Evolutionary conservation across 306 rosid species (phyloP), one percentile per base, ranked within the genome.

Genomic region (Lagenaria siceraria): DNA sequence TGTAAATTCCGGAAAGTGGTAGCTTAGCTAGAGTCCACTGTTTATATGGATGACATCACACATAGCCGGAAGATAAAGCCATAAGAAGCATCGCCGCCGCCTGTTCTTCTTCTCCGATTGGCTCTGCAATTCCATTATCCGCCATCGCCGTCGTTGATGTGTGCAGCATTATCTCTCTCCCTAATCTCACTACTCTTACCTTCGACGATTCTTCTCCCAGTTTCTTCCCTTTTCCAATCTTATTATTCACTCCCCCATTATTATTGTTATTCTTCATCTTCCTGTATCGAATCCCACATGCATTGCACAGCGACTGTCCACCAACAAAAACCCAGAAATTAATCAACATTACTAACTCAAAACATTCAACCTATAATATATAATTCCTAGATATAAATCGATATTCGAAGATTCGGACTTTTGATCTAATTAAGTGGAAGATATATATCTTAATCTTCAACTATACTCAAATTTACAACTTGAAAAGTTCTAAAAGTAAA

Each of bases 301-400:
- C 87, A 78, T 84, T 84, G 79, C 87, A 84, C 64, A 84, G 76
- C 46, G 87, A 81, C 87, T 84, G 78, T 7, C 4, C 36, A 33
- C 5, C 69, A 31, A 21, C 15, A 40, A 66, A 21, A 40, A 11
- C 46, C 22, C 6, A 46, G 0, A 46, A 46, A 46, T 46, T 13
- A 36, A 36, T 29, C 33, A 29, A 29, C 33, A 1, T 29, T 29
- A 29, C 33, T 29, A 29, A 29, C 33, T 29, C 33, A 29, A 29
- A 29, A 2, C 33, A 29, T 29, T 29, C 33, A 29, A 29, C 3
- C 4, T 29, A 29, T 29, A n/a, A 29, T 29, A 33, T 33, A 33
- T 29, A 29, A 29, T 29, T 1, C 33, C 3, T 29, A 29, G 3
- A 29, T 33, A 33, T 33, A 33, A 29, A 29, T 29, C 33, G 2